A percentile compares a stretch with the other conserved stretches of the same genome.
Conservation (phyloP, 495 filamentous ascomycete genomes). For the Penicillium paradoxum region DNA sequence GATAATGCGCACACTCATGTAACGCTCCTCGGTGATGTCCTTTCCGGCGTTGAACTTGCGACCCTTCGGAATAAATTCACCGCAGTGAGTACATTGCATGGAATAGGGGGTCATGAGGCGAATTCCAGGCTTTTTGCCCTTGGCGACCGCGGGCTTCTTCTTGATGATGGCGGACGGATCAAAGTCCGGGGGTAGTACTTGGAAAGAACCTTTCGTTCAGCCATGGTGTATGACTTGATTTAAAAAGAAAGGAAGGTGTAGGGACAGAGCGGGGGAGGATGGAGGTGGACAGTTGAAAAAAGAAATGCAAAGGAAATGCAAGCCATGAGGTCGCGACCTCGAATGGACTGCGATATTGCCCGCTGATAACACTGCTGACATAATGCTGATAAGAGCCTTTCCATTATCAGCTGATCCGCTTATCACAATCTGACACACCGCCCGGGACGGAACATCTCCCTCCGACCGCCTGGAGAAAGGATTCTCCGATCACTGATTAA, state of each 20-base stretch:
- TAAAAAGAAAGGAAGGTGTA: not conserved
- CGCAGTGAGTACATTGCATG: conserved; percentile 88
- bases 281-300: not conserved
- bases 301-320: not conserved
- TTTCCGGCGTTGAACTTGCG: conserved; percentile 98
- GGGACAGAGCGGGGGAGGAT: not conserved
- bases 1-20: conserved; percentile 83
- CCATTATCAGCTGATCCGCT: too few relatives aligned
- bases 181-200: conserved; percentile 97
- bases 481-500: too few relatives aligned
- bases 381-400: too few relatives aligned
- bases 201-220: conserved; percentile 82
- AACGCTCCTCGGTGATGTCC: conserved; percentile 87
- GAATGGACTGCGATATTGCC: too few relatives aligned
- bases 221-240: conserved; percentile 54
- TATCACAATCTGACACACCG: too few relatives aligned
- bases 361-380: too few relatives aligned
- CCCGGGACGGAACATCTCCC: too few relatives aligned
- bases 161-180: conserved; percentile 85
- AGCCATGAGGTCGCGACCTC: too few relatives aligned
- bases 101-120: conserved; percentile 97
- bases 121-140: conserved; percentile 63
- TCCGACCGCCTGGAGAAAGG: too few relatives aligned
- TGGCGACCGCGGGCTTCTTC: conserved; percentile 21
- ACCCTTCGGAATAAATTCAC: conserved; percentile 95